Percentiles rank a stretch among this genome's conserved stretches.
phyloP scores from a whole-genome alignment of 176 grass and related monocot species.

The Guadua angustifolia region DNA sequence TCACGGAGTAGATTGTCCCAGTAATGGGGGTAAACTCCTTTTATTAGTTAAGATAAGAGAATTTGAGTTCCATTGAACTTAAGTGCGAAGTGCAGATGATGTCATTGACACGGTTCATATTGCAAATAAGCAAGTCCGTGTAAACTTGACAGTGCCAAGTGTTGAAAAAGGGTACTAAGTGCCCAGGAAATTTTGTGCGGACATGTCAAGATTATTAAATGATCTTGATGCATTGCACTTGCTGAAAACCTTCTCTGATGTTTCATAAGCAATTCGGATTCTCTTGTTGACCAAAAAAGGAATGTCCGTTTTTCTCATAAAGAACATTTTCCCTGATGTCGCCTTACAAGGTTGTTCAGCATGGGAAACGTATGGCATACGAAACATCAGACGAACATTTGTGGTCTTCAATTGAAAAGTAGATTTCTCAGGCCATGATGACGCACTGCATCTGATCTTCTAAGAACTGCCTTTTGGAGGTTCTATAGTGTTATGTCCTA shows the following conservation, averaged over 20 bases:
- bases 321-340: slow-evolving; percentile 23
- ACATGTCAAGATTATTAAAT: slow-evolving; percentile 9
- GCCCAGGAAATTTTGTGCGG: neutral
- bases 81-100: slow-evolving; percentile 7
- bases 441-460: neutral
- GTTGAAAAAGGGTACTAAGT: slow-evolving; percentile 2
- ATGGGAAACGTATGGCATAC: slow-evolving; percentile 25
- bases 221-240: slow-evolving; percentile 23
- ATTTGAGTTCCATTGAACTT: slow-evolving; percentile 32
- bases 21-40: too few relatives aligned
- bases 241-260: slow-evolving; percentile 26
- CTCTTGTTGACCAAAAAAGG: neutral
- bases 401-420: neutral
- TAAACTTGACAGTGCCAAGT: slow-evolving; percentile 12
- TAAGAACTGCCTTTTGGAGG: neutral
- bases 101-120: slow-evolving; percentile 13
- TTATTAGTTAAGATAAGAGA: neutral
- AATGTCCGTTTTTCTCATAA: neutral
- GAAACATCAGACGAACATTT: slow-evolving; percentile 1
- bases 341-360: slow-evolving; percentile 8
- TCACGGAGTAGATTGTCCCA: too few relatives aligned
- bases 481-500: neutral
- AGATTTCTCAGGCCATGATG: neutral
- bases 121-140: slow-evolving; percentile 11
- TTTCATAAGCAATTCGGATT: slow-evolving; percentile 18